Base-by-base conservation (phyloP, 2,329 filamentous ascomycete species). In the Fusarium nisikadoi region DNA sequence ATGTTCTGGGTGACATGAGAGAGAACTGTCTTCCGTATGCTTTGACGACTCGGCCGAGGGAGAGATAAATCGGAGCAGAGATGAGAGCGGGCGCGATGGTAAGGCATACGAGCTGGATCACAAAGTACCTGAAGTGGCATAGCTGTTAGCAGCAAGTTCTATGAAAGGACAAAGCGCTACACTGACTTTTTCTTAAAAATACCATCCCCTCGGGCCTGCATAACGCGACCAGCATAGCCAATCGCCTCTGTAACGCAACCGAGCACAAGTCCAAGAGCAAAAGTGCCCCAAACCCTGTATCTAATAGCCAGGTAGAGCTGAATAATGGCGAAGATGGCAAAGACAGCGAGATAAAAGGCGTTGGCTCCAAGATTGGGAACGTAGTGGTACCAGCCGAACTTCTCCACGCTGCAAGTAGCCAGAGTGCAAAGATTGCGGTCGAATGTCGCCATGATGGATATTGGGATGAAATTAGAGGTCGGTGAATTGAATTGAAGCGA, bases 51-150 rank as follows among this genome's bases (percentile, higher is more conserved):
- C 72, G 56, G 4, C 72, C 75, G 36, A 77, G 72, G 27, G 71
- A 75, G 29, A 77, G 62, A 50, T 77, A 77, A 53, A 77, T 77
- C 2, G 64, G 65, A 23, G 75, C 75, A 2, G 75, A 67, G 31
- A 77, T 72, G 41, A 76, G 76, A 42, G 72, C 75, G 4, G 75
- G 75, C 4, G 73, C 75, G 43, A 77, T 77, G 6, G 75, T 77
- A 17, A 77, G 63, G 27, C 68, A 71, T 31, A 73, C 66, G 4
- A 73, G 66, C 23, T 73, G 69, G 38, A 67, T 67, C 36, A 73
- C 45, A 13, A 73, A 73, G 45, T 72, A 55, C 4, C 52, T 55
- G 8, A 20, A 12, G 29, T 31, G 13, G 5, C 3, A 43, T 8
- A 35, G 7, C 20, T 25, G 27, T 55, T 20, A 55, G 5, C 16